Evolutionary conservation across 768 basidiomycete genomes (phyloP).

Genomic region (Hypholoma fasciculare): DNA sequence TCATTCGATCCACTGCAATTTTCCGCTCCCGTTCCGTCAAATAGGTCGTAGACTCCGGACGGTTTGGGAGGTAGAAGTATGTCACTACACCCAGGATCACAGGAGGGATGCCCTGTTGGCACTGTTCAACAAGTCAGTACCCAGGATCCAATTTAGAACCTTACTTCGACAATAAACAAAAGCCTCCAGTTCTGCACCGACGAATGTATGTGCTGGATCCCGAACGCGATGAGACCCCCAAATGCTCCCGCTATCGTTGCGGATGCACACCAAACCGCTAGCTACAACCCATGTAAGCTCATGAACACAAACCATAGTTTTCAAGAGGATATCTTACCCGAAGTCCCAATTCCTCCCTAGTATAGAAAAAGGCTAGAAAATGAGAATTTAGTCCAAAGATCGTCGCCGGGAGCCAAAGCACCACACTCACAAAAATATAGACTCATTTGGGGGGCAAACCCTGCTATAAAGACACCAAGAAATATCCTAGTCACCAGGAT

Average conservation of each 20-base stretch:
- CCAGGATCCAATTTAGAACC: not conserved
- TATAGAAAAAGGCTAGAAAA: constrained; percentile 70
- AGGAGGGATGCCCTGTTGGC: constrained; percentile 61
- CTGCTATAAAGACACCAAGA: constrained; percentile 75
- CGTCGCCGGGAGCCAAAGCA: not conserved
- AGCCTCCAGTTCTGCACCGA: constrained; percentile 57
- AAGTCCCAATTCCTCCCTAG: constrained; percentile 69
- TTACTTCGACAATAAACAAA: constrained; percentile 74
- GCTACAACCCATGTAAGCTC: constrained; percentile 22
- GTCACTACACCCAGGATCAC: constrained; percentile 62
- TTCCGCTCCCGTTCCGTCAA: constrained; percentile 54
- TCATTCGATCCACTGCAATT: constrained; percentile 68
- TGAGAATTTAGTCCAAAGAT: not conserved
- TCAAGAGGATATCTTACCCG: constrained; percentile 37
- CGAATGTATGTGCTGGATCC: constrained; percentile 61
- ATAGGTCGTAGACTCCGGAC: constrained; percentile 68
- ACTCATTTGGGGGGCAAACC: constrained; percentile 76
- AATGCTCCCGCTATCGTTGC: constrained; percentile 85
- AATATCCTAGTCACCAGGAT: constrained; percentile 58
- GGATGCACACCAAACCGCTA: constrained; percentile 84
- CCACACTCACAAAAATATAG: constrained; percentile 68
- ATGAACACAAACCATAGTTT: not conserved
- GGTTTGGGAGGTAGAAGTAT: constrained; percentile 59
- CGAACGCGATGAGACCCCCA: constrained; percentile 80
- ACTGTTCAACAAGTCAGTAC: not conserved